Percentiles rank a stretch among this genome's conserved stretches.
Evolutionary conservation across 2,329 filamentous ascomycete species (phyloP).

Genomic region (Trichoderma sp.): DNA sequence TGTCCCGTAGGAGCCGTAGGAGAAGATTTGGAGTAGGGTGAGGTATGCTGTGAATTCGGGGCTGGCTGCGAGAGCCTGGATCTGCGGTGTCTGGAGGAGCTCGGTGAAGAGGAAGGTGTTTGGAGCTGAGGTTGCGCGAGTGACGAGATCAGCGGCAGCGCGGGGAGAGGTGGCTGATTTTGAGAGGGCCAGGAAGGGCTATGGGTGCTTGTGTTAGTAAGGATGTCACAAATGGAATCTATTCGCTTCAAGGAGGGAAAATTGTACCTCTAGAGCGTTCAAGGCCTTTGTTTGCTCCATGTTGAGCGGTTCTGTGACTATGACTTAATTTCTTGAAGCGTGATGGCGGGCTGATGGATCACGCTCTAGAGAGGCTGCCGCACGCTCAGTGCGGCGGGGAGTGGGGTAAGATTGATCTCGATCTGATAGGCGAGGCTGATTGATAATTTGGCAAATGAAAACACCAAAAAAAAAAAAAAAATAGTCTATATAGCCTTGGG

Average conservation of each 20-base stretch:
- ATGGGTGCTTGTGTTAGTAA: constrained; percentile 33
- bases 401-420: constrained; percentile 19
- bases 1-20: constrained; percentile 83
- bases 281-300: constrained; percentile 77
- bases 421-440: constrained; percentile 22
- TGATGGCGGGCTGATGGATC: background rate
- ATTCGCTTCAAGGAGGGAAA: too few species aligned
- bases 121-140: constrained; percentile 82
- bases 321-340: background rate
- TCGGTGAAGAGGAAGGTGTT: constrained; percentile 94
- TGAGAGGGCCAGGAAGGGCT: constrained; percentile 89
- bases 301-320: constrained; percentile 26
- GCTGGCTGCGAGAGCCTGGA: constrained; percentile 68
- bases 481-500: background rate
- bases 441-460: background rate
- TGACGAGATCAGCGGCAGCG: constrained; percentile 82
- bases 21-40: constrained; percentile 81
- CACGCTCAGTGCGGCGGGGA: constrained; percentile 9
- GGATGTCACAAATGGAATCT: background rate
- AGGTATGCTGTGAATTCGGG: constrained; percentile 66
- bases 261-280: constrained; percentile 65
- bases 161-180: constrained; percentile 83
- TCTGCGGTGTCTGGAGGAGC: constrained; percentile 77
- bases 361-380: constrained; percentile 7
- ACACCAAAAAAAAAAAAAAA: background rate